Percentiles rank a stretch among this genome's conserved stretches.
phyloP scores from a whole-genome alignment of 306 rosid species.

The Alnus glutinosa region DNA sequence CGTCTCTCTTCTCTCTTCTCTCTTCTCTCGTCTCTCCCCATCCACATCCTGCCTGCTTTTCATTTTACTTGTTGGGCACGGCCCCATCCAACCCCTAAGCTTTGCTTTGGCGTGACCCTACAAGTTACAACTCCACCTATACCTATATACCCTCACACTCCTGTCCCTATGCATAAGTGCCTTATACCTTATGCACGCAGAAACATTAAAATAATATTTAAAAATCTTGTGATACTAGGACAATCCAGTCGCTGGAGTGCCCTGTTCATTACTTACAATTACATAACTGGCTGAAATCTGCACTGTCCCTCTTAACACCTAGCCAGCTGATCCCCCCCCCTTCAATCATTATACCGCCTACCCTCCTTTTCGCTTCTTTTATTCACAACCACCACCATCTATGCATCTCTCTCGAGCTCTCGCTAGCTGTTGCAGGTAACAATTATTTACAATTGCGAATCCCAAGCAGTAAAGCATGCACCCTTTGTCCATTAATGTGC shows the following conservation, averaged over 20 bases:
- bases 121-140: neutral
- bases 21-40: neutral
- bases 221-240: neutral
- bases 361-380: too few relatives aligned
- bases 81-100: constrained; percentile 18
- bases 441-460: neutral
- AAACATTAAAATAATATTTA: neutral
- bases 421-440: neutral
- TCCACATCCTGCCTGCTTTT: neutral
- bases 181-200: neutral
- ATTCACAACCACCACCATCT: neutral
- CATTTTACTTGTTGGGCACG: constrained; percentile 38
- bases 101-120: constrained; percentile 10
- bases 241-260: neutral
- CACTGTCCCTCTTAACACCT: neutral
- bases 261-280: neutral
- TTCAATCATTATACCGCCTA: neutral
- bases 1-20: too few relatives aligned
- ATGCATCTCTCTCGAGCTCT: neutral
- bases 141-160: neutral
- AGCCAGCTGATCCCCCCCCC: neutral
- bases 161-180: too few relatives aligned
- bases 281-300: neutral
- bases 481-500: neutral
- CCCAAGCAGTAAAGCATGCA: neutral